Conservation (phyloP, 345 rosid genomes). For the Erucastrum elatum region DNA sequence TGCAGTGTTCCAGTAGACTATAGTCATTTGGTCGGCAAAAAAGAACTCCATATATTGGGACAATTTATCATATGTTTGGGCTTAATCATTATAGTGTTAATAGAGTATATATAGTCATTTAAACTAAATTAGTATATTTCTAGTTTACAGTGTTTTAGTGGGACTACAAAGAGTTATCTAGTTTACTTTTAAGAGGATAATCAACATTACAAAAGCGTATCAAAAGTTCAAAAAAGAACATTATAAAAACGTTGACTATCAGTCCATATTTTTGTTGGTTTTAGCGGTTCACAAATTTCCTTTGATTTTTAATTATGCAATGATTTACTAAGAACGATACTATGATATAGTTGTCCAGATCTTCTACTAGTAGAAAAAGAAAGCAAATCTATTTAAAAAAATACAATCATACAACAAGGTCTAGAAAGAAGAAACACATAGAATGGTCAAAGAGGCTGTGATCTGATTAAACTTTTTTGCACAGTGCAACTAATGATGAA, state of each 20-base stretch:
- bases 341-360: neutral
- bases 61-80: no score
- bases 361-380: neutral
- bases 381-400: neutral
- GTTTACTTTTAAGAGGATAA: neutral
- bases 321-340: neutral
- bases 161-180: neutral
- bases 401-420: neutral
- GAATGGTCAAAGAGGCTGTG: neutral
- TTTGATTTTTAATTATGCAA: neutral
- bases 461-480: conserved; percentile 2
- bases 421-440: conserved; percentile 6
- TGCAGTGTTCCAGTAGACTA: neutral
- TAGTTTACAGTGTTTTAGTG: neutral
- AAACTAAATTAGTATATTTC: no score
- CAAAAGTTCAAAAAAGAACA: neutral
- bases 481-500: conserved; percentile 8
- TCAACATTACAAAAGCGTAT: neutral
- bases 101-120: no score
- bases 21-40: neutral
- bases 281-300: neutral
- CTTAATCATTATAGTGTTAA: no score
- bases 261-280: neutral
- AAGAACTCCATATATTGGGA: neutral
- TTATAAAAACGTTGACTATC: neutral